phyloP scores from a whole-genome alignment of 179 eudicot species.

The Nepenthes alata region DNA sequence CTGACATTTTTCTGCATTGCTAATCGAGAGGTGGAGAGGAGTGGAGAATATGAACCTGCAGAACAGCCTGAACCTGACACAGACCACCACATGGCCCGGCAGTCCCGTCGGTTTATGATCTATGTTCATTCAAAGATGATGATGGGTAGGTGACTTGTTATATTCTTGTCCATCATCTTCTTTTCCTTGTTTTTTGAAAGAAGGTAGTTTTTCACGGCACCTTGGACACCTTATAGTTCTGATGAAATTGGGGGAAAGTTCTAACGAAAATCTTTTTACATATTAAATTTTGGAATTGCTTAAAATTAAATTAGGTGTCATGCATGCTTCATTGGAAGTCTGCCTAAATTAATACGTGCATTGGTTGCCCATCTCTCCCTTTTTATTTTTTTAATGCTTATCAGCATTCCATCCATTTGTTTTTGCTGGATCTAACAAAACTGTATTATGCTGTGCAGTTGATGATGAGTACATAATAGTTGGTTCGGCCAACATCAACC shows the following conservation, averaged over 20 bases:
- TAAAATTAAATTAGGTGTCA: not conserved
- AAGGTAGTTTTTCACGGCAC: too few species aligned
- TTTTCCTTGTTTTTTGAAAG: not conserved
- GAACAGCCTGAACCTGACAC: conserved; percentile 39
- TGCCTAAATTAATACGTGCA: too few species aligned
- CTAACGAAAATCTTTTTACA: too few species aligned
- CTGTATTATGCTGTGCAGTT: conserved; percentile 18
- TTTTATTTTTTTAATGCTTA: too few species aligned
- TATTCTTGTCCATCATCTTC: not conserved
- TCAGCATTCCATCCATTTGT: not conserved
- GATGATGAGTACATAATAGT: conserved; percentile 55
- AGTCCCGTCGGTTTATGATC: conserved; percentile 47
- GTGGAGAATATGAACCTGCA: conserved; percentile 41
- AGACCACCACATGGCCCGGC: conserved; percentile 35
- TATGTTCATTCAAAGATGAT: conserved; percentile 57
- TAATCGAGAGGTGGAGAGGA: conserved; percentile 35
- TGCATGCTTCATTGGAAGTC: not conserved
- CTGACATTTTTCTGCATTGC: conserved; percentile 50
- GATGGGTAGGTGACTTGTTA: conserved; percentile 25
- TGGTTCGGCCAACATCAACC: conserved; percentile 57
- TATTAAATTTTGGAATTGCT: too few species aligned
- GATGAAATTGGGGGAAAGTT: too few species aligned
- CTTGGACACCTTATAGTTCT: too few species aligned
- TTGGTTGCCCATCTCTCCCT: too few species aligned
- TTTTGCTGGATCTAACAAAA: not conserved